phyloP scores from a whole-genome alignment of 768 basidiomycete species.

The Mycena rebaudengoi region DNA sequence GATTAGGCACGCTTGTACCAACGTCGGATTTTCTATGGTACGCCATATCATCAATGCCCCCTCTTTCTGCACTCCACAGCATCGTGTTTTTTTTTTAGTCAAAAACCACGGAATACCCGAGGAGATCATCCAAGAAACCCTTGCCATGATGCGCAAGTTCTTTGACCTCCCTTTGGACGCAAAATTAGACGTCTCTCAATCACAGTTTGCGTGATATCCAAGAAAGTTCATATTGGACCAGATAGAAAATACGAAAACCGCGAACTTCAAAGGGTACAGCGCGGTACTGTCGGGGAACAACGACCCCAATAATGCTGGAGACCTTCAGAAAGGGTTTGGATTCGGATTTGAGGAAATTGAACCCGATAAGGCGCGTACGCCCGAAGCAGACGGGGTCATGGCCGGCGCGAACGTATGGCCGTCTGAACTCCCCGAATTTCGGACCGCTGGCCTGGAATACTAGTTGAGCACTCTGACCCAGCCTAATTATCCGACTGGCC shows the following conservation, averaged over 20 bases:
- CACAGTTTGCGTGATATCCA: background rate
- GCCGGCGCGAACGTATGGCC: slow-evolving; percentile 86
- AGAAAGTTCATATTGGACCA: slow-evolving; percentile 32
- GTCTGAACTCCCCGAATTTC: slow-evolving; percentile 63
- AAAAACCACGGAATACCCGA: slow-evolving; percentile 80
- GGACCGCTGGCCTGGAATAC: slow-evolving; percentile 65
- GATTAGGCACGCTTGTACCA: slow-evolving; percentile 79
- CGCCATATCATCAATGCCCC: slow-evolving; percentile 13
- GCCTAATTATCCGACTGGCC: background rate
- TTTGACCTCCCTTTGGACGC: slow-evolving; percentile 68
- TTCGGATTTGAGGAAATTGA: slow-evolving; percentile 74
- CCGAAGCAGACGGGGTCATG: slow-evolving; percentile 61
- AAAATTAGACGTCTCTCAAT: slow-evolving; percentile 61
- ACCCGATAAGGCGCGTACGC: slow-evolving; percentile 29
- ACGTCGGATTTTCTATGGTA: slow-evolving; percentile 90
- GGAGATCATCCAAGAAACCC: slow-evolving; percentile 50
- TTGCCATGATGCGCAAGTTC: slow-evolving; percentile 64
- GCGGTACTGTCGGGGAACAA: slow-evolving; percentile 77
- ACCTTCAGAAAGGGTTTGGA: slow-evolving; percentile 92
- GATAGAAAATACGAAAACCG: slow-evolving; percentile 72
- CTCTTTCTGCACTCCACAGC: no score
- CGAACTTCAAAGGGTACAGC: slow-evolving; percentile 83
- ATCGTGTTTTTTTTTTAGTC: slow-evolving; percentile 54
- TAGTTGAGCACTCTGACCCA: slow-evolving; percentile 65
- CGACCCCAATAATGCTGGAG: slow-evolving; percentile 80